Base-by-base conservation (phyloP, 2,329 filamentous ascomycete species). In the Cladophialophora yegresii region DNA sequence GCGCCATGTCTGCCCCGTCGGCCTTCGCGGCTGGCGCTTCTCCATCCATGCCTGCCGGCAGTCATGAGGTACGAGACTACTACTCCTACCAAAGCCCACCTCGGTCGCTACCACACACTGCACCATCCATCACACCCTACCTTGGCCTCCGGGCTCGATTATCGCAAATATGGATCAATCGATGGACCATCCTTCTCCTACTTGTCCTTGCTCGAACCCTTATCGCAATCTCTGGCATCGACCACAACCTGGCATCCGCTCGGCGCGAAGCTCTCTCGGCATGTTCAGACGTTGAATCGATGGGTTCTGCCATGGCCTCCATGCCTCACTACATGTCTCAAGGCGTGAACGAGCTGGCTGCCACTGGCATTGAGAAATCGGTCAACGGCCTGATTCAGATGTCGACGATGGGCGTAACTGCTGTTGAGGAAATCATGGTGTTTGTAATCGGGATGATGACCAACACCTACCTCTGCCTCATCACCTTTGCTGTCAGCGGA, bases 141-240 rank as follows among this genome's bases (percentile, higher is more conserved):
- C 89, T 99, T 68, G 92, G 93, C 72, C 87, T 97, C 74, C 87
- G 88, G 73, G 89, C 93, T 72, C 89, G 93, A 73, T 84, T 98
- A 72, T 98, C 95, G 58, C 95, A 99, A 82, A 85, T 96, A 77
- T 97, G 93, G 92, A 88, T 99, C 80, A 98, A 99, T 82, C 87
- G 91, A 77, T 99, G 95, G 95, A 98, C 95, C 45, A 83, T 98
- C 65, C 84, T 99, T 54, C 83, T 98, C 54, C 77, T 96, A 64
- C 87, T 99, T 60, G 88, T 98, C 62, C 87, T 99, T 58, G 85
- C 89, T 67, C 87, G 93, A 63, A 85, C 93, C 65, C 80, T 99
- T 58, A 82, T 98, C 65, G 87, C 93, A 43, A 85, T 93, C 61
- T 83, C 84, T 61, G 84, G 85, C 71, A 84, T 97, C 68, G 83